Percentiles rank a stretch among this genome's conserved stretches.
Conservation (phyloP, 371 early-diverging fungal genomes). For the Rhizopus sp. region DNA sequence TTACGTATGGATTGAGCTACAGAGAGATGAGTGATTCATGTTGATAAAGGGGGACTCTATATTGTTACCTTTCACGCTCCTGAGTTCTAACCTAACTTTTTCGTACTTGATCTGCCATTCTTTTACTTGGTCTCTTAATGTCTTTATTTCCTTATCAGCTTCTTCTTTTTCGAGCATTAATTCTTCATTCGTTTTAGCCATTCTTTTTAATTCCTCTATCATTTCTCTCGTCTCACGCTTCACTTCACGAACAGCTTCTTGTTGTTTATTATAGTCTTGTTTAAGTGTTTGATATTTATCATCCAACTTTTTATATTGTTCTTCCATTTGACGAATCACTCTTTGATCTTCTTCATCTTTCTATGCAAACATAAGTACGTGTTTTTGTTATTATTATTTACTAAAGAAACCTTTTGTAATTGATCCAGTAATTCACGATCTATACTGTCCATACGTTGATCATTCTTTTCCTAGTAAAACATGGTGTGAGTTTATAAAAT, state of each 20-base stretch:
- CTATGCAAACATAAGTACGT: not conserved
- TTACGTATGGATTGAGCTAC: slow-evolving; percentile 1
- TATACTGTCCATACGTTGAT: not conserved
- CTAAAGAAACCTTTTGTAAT: not conserved
- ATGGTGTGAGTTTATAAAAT: not conserved
- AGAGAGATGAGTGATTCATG: not conserved
- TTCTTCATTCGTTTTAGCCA: slow-evolving; percentile 67
- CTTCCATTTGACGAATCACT: slow-evolving; percentile 18
- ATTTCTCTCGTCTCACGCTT: slow-evolving; percentile 73
- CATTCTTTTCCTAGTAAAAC: not conserved
- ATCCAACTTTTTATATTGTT: slow-evolving; percentile 21
- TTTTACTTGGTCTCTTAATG: slow-evolving; percentile 42
- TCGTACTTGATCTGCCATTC: slow-evolving; percentile 56
- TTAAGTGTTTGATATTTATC: slow-evolving; percentile 52
- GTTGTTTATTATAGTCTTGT: slow-evolving; percentile 61
- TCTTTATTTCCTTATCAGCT: slow-evolving; percentile 28
- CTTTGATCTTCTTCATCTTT: slow-evolving; percentile 17
- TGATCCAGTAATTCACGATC: slow-evolving; percentile 3
- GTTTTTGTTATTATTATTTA: not conserved
- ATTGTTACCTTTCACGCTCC: slow-evolving; percentile 50
- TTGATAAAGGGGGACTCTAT: too few relatives aligned
- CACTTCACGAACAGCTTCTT: slow-evolving; percentile 71
- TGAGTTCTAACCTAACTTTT: slow-evolving; percentile 44
- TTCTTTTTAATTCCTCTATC: slow-evolving; percentile 66
- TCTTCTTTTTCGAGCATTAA: slow-evolving; percentile 49